Percentiles rank a stretch among this genome's conserved stretches.
Evolutionary conservation across 2,329 filamentous ascomycete species (phyloP).

Genomic region (Pestalotiopsis sp.): DNA sequence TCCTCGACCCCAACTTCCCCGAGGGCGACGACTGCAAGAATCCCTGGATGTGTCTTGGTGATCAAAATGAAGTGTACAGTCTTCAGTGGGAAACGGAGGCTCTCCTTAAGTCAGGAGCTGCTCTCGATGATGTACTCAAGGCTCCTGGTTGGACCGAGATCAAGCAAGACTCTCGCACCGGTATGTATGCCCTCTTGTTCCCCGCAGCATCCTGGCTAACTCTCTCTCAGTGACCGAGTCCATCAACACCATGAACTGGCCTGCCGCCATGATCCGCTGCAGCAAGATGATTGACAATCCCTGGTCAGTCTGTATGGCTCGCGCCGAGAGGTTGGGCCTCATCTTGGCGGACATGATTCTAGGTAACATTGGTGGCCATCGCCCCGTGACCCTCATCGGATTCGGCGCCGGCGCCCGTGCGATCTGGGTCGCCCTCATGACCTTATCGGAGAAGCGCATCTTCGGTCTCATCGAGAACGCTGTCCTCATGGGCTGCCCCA

Average conservation of each 20-base stretch:
- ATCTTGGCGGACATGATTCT: slow-evolving; percentile 81
- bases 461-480: slow-evolving; percentile 86
- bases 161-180: slow-evolving; percentile 49
- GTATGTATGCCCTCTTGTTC: slow-evolving; percentile 32
- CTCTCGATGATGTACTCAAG: slow-evolving; percentile 76
- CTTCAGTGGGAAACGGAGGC: slow-evolving; percentile 82
- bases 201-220: not conserved
- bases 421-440: slow-evolving; percentile 80
- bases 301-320: slow-evolving; percentile 75
- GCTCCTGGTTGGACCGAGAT: slow-evolving; percentile 81
- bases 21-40: slow-evolving; percentile 64
- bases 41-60: slow-evolving; percentile 78
- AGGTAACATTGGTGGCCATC: slow-evolving; percentile 79
- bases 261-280: slow-evolving; percentile 64
- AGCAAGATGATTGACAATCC: slow-evolving; percentile 81
- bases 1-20: slow-evolving; percentile 63
- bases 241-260: slow-evolving; percentile 49
- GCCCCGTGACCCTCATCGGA: slow-evolving; percentile 78
- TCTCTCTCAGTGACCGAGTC: not conserved
- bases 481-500: slow-evolving; percentile 81
- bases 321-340: slow-evolving; percentile 71
- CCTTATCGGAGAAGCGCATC: slow-evolving; percentile 74
- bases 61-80: slow-evolving; percentile 77
- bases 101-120: slow-evolving; percentile 75
- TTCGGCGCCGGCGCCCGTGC: slow-evolving; percentile 82